These are phyloP conservation scores for Parasitella parasitica DNA, from an alignment of 371 early-diverging fungal species.

Conservation along the genomic window DNA sequence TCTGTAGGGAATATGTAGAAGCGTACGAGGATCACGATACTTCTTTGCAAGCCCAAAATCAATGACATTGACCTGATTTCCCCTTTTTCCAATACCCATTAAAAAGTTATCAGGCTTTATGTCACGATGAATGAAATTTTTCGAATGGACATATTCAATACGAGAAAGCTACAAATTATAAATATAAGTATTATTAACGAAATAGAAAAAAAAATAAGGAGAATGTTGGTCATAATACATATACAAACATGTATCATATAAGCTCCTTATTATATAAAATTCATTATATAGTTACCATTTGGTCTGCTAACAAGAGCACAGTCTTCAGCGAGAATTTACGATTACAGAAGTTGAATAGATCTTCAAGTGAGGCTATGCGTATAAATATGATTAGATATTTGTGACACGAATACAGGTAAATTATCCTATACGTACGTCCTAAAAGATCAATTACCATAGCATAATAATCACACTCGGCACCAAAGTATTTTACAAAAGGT, in stretches of 20 bases:
- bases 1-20: slow-evolving; percentile 96
- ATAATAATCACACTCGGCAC: slow-evolving; percentile 91
- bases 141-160: slow-evolving; percentile 11
- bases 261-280: background rate
- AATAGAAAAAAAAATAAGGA: background rate
- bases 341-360: slow-evolving; percentile 97
- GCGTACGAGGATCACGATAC: slow-evolving; percentile 93
- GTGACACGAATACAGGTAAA: background rate
- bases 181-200: background rate
- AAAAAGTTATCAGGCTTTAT: slow-evolving; percentile 99
- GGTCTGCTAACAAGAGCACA: slow-evolving; percentile 96
- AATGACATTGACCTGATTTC: slow-evolving; percentile 97
- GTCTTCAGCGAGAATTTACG: slow-evolving; percentile 98
- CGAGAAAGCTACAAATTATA: slow-evolving; percentile 9
- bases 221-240: background rate
- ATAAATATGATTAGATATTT: slow-evolving; percentile 3
- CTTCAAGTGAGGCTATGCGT: slow-evolving; percentile 81
- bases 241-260: background rate
- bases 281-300: slow-evolving; percentile 73
- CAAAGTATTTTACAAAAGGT: slow-evolving; percentile 94
- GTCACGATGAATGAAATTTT: slow-evolving; percentile 75
- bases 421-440: slow-evolving; percentile 67
- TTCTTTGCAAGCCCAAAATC: slow-evolving; percentile 99
- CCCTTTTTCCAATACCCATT: slow-evolving; percentile 94
- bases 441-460: slow-evolving; percentile 99